Base-by-base conservation (phyloP, 1,139 yeast species). In the Candida smagusa region DNA sequence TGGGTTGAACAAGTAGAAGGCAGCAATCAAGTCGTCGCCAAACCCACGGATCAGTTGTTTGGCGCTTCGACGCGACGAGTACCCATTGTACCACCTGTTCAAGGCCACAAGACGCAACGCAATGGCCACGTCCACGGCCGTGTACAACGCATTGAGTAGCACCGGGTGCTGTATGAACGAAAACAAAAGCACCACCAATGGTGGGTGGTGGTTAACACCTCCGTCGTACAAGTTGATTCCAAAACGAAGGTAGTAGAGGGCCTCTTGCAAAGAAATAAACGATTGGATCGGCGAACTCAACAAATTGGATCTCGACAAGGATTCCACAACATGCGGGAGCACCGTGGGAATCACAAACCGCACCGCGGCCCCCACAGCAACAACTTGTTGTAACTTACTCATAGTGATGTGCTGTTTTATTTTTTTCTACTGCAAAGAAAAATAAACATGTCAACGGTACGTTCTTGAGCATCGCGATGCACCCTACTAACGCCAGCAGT, bases 141-240 rank as follows among this genome's bases (percentile, higher is more conserved):
- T 65, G 49, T 56, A 83, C 38, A 63, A 47, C 33, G 60, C 49
- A 48, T 65, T 58, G 47, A 62, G 62, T 22, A 47, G 43, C 25
- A 50, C 42, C 3, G 68, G 55, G 16, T 53, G 48, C 30, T 59
- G 47, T 12, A 79, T 44, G 2, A 68, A 43, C 23, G 69, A 65
- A 45, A 84, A 65, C 8, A 78, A 47, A 5, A 72, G 64, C 37
- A 87, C 72, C 30, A 86, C 53, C 25, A 90, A 56, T 1, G 96
- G 96, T 4, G 95, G 74, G 53, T 88, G 95, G 57, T 89, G 94
- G 34, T 84, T 87, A 23, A 87, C 81, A 2, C 96, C 95, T 12
- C 96, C 95, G 42, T 79, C 79, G 52, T 89, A 90, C 5, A 90
- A 79, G 41, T 82, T 74, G 34, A 84, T 68, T 9, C 72, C 72